These are phyloP conservation scores for Neurospora sp. DNA, from an alignment of 2,329 filamentous ascomycete species.

Conservation along the genomic window DNA sequence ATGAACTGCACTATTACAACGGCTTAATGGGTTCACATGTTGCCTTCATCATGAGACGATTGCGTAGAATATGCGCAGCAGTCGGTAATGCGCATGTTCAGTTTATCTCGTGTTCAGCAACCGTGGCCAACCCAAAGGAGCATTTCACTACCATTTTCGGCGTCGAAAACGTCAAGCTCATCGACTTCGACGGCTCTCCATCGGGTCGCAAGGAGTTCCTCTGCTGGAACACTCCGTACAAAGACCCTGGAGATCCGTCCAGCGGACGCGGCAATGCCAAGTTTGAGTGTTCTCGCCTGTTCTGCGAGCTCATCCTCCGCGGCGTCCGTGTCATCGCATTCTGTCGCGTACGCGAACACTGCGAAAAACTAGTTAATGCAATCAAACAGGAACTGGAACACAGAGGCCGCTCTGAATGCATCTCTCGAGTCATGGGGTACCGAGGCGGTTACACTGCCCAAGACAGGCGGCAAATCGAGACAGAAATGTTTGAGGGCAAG, in stretches of 20 bases:
- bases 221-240: conserved; percentile 96
- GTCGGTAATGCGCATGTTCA: conserved; percentile 76
- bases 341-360: conserved; percentile 77
- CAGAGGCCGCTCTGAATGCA: conserved; percentile 65
- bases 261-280: conserved; percentile 79
- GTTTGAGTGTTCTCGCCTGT: conserved; percentile 77
- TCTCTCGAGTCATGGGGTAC: conserved; percentile 83
- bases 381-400: conserved; percentile 67
- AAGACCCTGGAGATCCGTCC: conserved; percentile 75
- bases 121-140: conserved; percentile 80
- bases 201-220: conserved; percentile 89
- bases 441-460: conserved; percentile 89
- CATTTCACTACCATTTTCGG: conserved; percentile 96
- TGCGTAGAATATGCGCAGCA: conserved; percentile 80
- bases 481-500: conserved; percentile 94
- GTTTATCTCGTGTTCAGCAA: conserved; percentile 94
- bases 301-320: conserved; percentile 79
- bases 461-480: conserved; percentile 79
- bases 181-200: conserved; percentile 88
- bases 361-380: conserved; percentile 72
- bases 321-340: conserved; percentile 92
- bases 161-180: conserved; percentile 66
- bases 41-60: conserved; percentile 83
- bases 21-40: conserved; percentile 90
- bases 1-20: conserved; percentile 94